Evolutionary conservation across 2,329 filamentous ascomycete genomes (phyloP).

Genomic region (Fusarium liriodendri): DNA sequence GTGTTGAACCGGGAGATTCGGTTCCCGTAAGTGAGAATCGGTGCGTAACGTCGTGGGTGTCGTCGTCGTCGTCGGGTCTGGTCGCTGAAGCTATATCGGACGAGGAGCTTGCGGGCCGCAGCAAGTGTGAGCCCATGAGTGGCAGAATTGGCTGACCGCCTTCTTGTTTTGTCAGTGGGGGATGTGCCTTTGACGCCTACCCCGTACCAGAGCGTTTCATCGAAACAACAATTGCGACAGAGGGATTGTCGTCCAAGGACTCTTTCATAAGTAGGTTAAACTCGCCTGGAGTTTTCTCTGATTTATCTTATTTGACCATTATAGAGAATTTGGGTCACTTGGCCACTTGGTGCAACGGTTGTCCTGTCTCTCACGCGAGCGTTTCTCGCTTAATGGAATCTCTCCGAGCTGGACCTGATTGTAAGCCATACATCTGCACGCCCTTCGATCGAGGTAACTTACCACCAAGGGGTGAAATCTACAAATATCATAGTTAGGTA

Average conservation of each 20-base stretch:
- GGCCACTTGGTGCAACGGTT: no score
- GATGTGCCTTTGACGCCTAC: background rate
- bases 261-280: background rate
- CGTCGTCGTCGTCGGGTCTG: background rate
- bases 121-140: conserved; percentile 40
- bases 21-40: background rate
- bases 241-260: background rate
- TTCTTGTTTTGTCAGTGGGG: conserved; percentile 14
- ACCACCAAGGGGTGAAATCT: background rate
- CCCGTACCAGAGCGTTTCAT: background rate
- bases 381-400: no score
- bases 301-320: no score
- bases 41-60: background rate
- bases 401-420: no score
- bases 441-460: background rate
- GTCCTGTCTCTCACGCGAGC: no score
- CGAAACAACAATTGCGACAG: background rate
- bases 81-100: conserved; percentile 30
- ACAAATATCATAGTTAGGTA: background rate
- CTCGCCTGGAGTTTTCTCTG: background rate
- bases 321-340: no score
- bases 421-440: no score
- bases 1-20: background rate
- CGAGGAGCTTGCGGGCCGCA: conserved; percentile 39
- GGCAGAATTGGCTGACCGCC: conserved; percentile 39